Conservation (phyloP, 2,329 filamentous ascomycete species). For the Pyricularia grisea region DNA sequence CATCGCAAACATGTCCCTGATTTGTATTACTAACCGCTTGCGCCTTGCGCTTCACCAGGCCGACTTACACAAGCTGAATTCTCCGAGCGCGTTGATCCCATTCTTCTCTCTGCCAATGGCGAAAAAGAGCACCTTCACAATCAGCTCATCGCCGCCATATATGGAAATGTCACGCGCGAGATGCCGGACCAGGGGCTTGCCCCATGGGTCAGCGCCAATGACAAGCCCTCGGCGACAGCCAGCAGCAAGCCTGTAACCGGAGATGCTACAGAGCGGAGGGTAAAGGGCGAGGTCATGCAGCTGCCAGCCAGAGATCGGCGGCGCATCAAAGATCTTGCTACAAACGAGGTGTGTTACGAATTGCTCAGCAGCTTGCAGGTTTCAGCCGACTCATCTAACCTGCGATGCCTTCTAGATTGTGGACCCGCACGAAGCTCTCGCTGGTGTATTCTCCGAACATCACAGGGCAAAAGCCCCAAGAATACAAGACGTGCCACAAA, state of each 20-base stretch:
- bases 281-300: conserved; percentile 64
- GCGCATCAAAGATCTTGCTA: conserved; percentile 54
- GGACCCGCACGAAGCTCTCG: conserved; percentile 44
- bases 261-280: conserved; percentile 54
- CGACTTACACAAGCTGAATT: conserved; percentile 55
- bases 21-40: conserved; percentile 51
- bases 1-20: neutral
- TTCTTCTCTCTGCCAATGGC: conserved; percentile 46
- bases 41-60: conserved; percentile 46
- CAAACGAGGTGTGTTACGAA: conserved; percentile 46
- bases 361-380: neutral
- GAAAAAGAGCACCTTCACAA: conserved; percentile 58
- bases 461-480: conserved; percentile 34
- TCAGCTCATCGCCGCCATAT: conserved; percentile 56
- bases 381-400: neutral
- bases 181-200: conserved; percentile 59
- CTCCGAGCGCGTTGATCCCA: conserved; percentile 48
- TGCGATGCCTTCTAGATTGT: conserved; percentile 15
- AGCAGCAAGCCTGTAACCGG: conserved; percentile 54
- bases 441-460: conserved; percentile 41
- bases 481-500: conserved; percentile 53
- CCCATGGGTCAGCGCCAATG: conserved; percentile 63
- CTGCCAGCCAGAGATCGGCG: conserved; percentile 56
- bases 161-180: conserved; percentile 60
- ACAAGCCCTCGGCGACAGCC: conserved; percentile 49